phyloP scores from a whole-genome alignment of 805 yeast species.

The Yarrowia sp. region DNA sequence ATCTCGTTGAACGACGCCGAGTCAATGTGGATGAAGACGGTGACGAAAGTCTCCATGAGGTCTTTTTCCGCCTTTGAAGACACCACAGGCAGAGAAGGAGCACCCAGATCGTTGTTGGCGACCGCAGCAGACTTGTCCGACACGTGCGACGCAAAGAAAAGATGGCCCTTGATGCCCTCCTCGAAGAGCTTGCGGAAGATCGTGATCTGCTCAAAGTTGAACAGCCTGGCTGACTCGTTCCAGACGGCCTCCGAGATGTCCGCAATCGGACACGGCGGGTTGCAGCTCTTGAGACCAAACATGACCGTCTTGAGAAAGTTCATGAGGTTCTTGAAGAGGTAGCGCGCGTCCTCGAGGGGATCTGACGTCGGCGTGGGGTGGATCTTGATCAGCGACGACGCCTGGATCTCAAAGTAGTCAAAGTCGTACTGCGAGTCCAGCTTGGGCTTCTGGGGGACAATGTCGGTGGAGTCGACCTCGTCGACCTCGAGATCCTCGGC shows the following conservation, averaged over 20 bases:
- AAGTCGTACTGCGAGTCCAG: conserved; percentile 39
- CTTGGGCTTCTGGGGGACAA: neutral
- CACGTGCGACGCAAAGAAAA: conserved; percentile 59
- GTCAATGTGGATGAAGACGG: conserved; percentile 89
- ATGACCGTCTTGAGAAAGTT: conserved; percentile 86
- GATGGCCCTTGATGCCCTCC: conserved; percentile 78
- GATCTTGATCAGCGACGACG: conserved; percentile 58
- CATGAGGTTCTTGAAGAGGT: conserved; percentile 81
- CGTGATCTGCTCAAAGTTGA: conserved; percentile 76
- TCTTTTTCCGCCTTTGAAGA: conserved; percentile 93
- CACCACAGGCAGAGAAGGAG: conserved; percentile 79
- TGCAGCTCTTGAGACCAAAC: conserved; percentile 83
- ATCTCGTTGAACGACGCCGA: conserved; percentile 95
- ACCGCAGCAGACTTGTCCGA: conserved; percentile 37
- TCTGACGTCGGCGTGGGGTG: conserved; percentile 53
- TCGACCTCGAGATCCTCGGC: neutral
- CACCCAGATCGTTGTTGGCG: conserved; percentile 40
- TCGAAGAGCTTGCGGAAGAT: conserved; percentile 74
- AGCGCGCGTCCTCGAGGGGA: conserved; percentile 83
- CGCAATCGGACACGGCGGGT: conserved; percentile 62
- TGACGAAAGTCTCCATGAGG: conserved; percentile 90
- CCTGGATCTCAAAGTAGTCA: conserved; percentile 44
- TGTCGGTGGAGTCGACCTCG: neutral
- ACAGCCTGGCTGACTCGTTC: conserved; percentile 84
- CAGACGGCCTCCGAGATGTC: conserved; percentile 58